Evolutionary conservation across 2,329 filamentous ascomycete species (phyloP).

Genomic region (Aspergillus sp.): DNA sequence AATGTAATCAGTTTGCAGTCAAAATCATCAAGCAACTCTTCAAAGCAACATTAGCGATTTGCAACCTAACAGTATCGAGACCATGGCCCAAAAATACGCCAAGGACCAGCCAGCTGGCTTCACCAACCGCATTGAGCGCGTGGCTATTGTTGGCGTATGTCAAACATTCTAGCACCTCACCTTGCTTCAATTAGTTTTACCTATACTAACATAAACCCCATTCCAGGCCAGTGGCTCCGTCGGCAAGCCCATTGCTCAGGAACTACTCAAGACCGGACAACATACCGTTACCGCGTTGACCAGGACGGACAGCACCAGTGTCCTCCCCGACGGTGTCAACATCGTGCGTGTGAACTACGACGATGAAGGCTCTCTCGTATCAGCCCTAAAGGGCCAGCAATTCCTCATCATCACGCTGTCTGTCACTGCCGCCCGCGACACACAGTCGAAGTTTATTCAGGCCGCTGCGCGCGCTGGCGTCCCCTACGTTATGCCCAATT

Average conservation of each 20-base stretch:
- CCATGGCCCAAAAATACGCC: slow-evolving; percentile 17
- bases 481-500: slow-evolving; percentile 57
- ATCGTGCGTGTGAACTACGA: slow-evolving; percentile 50
- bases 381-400: slow-evolving; percentile 55
- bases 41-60: too few relatives aligned
- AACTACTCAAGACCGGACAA: slow-evolving; percentile 49
- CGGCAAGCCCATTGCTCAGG: slow-evolving; percentile 27
- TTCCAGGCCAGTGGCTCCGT: slow-evolving; percentile 35
- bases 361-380: slow-evolving; percentile 46
- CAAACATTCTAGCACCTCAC: neutral
- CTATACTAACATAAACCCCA: too few relatives aligned
- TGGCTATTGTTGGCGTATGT: slow-evolving; percentile 42
- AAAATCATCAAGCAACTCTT: too few relatives aligned
- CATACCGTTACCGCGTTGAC: slow-evolving; percentile 56
- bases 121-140: slow-evolving; percentile 35
- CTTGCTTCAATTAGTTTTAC: neutral
- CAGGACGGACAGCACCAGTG: slow-evolving; percentile 43
- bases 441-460: slow-evolving; percentile 51
- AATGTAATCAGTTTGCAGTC: too few relatives aligned
- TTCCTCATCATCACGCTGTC: slow-evolving; percentile 57
- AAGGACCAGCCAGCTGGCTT: slow-evolving; percentile 24
- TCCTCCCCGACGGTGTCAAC: slow-evolving; percentile 47
- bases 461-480: slow-evolving; percentile 58
- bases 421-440: slow-evolving; percentile 43
- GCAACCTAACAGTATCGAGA: neutral